Evolutionary conservation across 2,329 filamentous ascomycete species (phyloP), one percentile per base, ranked within the genome.

Genomic region (Tolypocladium capitatum): DNA sequence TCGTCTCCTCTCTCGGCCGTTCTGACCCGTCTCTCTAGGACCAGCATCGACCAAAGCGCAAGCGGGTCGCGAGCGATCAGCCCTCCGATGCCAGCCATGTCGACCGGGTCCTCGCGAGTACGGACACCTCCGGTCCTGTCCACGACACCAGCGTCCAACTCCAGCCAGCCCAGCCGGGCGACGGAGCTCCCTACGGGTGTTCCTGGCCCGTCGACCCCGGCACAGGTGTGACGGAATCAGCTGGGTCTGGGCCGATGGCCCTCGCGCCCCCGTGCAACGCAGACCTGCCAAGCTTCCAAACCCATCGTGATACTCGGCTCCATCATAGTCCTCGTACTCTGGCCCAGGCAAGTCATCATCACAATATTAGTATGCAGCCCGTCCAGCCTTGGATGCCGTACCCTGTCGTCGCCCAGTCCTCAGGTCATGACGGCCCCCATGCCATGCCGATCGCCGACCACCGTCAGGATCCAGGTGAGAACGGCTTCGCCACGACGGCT

Each of bases 401-500:
- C 27, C 36, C 44, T 41, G 31, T 45, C 28, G 40, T 44, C 43
- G 40, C 47, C 42, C 41, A 28, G 31, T 42, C 46, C 38, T 47
- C 40, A 43, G 32, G 31, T 45, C 34, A 50, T 11, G 38, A 9
- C 32, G 43, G 27, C 41, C 42, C 33, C 31, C 34, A 40, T 46
- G 42, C 31, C 46, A 45, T 46, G 51, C 21, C 48, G 46, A 51
- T 48, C 41, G 47, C 46, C 36, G 35, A 32, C 38, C 24, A 38
- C 14, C 36, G 16, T 40, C 27, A 33, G 28, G 34, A 33, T 31
- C 27, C 45, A 32, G 27, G 27, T 14, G 45, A 41, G 16, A 31
- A 41, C 35, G 35, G 18, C 45, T 24, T 48, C 21, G 33, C 33
- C 44, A 27, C 31, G 21, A 27, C 20, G 21, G 2, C 36, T 14